Percentiles rank a stretch among this genome's conserved stretches.
These are phyloP conservation scores for Neonectria coccinea DNA, from an alignment of 2,329 filamentous ascomycete genomes.

Conservation along the genomic window DNA sequence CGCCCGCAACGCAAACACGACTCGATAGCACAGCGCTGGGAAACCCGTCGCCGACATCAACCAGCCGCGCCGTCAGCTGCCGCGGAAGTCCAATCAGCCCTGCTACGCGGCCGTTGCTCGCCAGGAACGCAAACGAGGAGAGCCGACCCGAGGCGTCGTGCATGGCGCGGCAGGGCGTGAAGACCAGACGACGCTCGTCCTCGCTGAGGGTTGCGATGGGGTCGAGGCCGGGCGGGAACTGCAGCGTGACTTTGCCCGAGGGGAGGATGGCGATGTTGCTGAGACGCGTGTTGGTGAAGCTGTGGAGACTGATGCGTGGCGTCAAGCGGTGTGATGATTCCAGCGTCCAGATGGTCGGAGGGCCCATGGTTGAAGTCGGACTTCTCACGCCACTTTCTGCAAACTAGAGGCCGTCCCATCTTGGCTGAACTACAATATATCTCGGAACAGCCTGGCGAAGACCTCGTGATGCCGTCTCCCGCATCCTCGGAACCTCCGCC, in stretches of 20 bases:
- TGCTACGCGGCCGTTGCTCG: slow-evolving; percentile 37
- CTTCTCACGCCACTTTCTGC: slow-evolving; percentile 8
- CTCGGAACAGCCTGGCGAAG: slow-evolving; percentile 13
- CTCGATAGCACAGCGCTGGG: neutral
- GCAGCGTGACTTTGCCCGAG: slow-evolving; percentile 33
- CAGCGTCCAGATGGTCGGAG: slow-evolving; percentile 17
- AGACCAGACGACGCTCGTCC: slow-evolving; percentile 29
- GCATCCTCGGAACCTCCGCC: slow-evolving; percentile 13
- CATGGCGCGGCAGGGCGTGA: slow-evolving; percentile 32
- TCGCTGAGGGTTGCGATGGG: slow-evolving; percentile 29
- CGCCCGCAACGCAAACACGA: slow-evolving; percentile 27
- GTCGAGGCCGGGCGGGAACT: slow-evolving; percentile 37
- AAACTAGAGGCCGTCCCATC: neutral
- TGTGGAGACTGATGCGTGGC: slow-evolving; percentile 32
- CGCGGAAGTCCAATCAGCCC: slow-evolving; percentile 36
- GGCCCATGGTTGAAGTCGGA: slow-evolving; percentile 5
- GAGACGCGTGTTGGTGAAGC: slow-evolving; percentile 8
- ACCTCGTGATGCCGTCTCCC: neutral
- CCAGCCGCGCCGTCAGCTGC: slow-evolving; percentile 22
- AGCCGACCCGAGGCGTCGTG: neutral
- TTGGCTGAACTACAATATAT: slow-evolving; percentile 12
- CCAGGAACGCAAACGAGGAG: slow-evolving; percentile 15
- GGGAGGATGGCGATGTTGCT: slow-evolving; percentile 11
- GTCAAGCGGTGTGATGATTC: slow-evolving; percentile 33
- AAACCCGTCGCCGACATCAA: slow-evolving; percentile 35